Base-by-base conservation (phyloP, 192 early-diverging fungal species). In the Neocallimastix lanati region DNA sequence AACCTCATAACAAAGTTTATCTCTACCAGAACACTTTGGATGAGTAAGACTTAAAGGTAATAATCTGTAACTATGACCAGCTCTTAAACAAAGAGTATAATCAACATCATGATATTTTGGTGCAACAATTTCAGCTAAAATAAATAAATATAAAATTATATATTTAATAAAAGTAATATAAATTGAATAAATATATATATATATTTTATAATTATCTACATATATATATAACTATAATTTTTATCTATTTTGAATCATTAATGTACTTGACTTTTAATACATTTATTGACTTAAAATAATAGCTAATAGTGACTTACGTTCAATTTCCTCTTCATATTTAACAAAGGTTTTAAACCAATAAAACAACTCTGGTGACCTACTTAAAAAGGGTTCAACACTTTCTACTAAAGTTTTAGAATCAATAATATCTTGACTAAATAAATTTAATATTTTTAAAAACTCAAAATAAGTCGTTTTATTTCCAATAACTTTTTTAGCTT, bases 341-440 rank as follows among this genome's bases (percentile, higher is more conserved):
- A 95, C 87, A 80, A 93, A 93, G 29, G 85, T 86, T 85, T 98
- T 97, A 83, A 99, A 98, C 95, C 95, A 97, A 29, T 93, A 91
- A 88, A 97, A 94, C 35, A 99, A 86, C 37, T 97, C 96, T 79
- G 89, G 89, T 37, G 92, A 89, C 50, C 90, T 91, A 13, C 88
- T 89, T 78, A 98, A 88, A 81, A 98, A 98, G 29, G 91, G 91
- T 81, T 92, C 90, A 6, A 95, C 93, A 18, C 92, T 88, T 78
- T 98, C 94, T 2, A 97, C 90, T 27, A 99, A 86, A 14, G 89
- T 86, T 79, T 93, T 91, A 29, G 92, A 85, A 79, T 96, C 94
- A 79, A 99, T 88, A 36, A 98, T 92, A 84, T 97, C 94, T 81
- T 98, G 94, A 80, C 91, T 95, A 84, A 94, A 99, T 28, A 98